Conservation (phyloP, 805 yeast genomes). For the Alloascoidea africana region DNA sequence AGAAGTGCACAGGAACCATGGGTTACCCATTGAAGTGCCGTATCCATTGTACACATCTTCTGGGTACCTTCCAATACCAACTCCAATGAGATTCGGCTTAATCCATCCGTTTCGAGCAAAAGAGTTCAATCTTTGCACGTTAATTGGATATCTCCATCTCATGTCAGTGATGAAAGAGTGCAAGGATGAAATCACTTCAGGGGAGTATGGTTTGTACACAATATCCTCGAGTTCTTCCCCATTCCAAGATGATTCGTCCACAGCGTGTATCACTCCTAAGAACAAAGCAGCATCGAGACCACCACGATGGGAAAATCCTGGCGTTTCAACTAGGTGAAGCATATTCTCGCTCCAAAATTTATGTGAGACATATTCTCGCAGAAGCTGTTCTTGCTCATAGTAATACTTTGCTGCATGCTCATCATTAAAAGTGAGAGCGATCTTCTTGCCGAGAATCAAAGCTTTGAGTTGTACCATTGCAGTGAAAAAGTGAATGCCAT, state of each 20-base stretch:
- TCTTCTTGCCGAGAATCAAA: conserved; percentile 34
- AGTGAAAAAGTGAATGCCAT: conserved; percentile 69
- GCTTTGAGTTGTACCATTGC: conserved; percentile 61
- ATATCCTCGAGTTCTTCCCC: conserved; percentile 9
- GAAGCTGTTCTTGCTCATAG: conserved; percentile 6
- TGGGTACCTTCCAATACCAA: conserved; percentile 83
- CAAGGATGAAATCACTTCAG: conserved; percentile 25
- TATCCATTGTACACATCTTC: conserved; percentile 68
- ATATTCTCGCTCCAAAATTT: conserved; percentile 13
- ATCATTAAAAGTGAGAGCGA: conserved; percentile 17
- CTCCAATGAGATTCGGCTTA: conserved; percentile 22
- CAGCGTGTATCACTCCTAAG: conserved; percentile 25
- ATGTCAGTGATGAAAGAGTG: conserved; percentile 48
- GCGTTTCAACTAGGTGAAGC: conserved; percentile 60
- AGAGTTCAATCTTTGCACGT: conserved; percentile 16
- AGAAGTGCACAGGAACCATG: conserved; percentile 62
- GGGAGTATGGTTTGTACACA: conserved; percentile 13
- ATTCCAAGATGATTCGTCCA: conserved; percentile 8
- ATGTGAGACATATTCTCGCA: conserved; percentile 5
- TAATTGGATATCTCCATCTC: conserved; percentile 66
- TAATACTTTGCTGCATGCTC: conserved; percentile 9
- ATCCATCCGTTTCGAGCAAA: conserved; percentile 6
- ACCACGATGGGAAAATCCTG: conserved; percentile 32
- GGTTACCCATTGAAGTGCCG: conserved; percentile 66
- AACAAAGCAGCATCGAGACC: conserved; percentile 76